Conservation (phyloP, 805 yeast species). For the Wickerhamomyces chambardii region DNA sequence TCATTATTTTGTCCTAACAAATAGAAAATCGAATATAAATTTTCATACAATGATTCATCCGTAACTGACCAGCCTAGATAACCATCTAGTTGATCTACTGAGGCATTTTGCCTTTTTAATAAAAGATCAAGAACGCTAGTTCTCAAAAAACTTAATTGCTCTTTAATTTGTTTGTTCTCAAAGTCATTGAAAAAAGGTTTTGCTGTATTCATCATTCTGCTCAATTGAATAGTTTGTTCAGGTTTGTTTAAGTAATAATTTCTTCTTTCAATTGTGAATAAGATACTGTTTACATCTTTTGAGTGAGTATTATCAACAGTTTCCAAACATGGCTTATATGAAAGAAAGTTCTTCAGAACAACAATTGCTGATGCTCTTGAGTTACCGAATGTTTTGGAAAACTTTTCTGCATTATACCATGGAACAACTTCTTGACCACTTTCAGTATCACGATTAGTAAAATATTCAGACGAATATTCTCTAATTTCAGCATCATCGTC, state of each 20-base stretch:
- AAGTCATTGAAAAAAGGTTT: too few species aligned
- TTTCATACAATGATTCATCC: too few species aligned
- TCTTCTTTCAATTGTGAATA: slow-evolving; percentile 61
- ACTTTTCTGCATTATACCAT: slow-evolving; percentile 19
- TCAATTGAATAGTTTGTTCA: slow-evolving; percentile 16
- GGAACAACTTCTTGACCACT: slow-evolving; percentile 16
- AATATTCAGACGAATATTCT: slow-evolving; percentile 30
- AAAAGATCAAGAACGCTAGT: too few species aligned
- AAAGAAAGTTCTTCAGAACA: slow-evolving; percentile 7
- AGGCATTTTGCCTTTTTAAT: too few species aligned
- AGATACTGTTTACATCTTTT: slow-evolving; percentile 19
- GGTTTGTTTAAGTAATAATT: slow-evolving; percentile 55
- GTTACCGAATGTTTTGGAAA: slow-evolving; percentile 9
- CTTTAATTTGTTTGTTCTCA: too few species aligned
- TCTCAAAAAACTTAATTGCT: too few species aligned
- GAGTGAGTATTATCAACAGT: neutral
- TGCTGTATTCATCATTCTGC: slow-evolving; percentile 13
- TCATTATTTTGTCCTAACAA: too few species aligned
- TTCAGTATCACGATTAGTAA: slow-evolving; percentile 18
- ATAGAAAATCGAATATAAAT: too few species aligned
- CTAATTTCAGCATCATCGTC: slow-evolving; percentile 69
- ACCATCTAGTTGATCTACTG: too few species aligned
- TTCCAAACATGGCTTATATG: slow-evolving; percentile 10
- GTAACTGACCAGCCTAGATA: too few species aligned
- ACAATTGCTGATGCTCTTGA: slow-evolving; percentile 2